Evolutionary conservation across 208 protist genomes (phyloP).

Genomic region (Entamoeba invadens): DNA sequence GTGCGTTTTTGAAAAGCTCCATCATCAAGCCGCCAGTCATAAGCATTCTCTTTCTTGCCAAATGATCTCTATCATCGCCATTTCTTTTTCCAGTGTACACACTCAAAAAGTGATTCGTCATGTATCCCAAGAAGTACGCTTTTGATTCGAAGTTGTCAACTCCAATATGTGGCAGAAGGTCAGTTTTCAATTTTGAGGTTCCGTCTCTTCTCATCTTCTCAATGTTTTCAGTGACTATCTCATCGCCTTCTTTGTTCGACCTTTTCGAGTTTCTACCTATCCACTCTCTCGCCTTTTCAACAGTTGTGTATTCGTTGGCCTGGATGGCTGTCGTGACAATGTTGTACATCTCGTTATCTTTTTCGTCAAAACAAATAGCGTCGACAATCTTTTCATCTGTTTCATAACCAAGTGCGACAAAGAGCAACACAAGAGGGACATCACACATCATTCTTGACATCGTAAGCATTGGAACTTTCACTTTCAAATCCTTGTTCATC

Average conservation of each 20-base stretch:
- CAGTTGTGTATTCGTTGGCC: not conserved
- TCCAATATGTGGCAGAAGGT: not conserved
- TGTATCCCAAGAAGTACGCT: not conserved
- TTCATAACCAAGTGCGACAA: slow-evolving; percentile 73
- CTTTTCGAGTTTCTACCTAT: not conserved
- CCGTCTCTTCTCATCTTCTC: not conserved
- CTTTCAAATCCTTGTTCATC: not conserved
- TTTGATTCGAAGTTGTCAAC: not conserved
- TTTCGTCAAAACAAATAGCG: slow-evolving; percentile 67
- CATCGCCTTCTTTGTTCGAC: not conserved
- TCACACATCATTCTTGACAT: not conserved
- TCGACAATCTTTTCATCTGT: slow-evolving; percentile 93
- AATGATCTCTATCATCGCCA: slow-evolving; percentile 18
- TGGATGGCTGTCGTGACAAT: not conserved
- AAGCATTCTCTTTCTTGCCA: slow-evolving; percentile 38
- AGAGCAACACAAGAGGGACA: slow-evolving; percentile 24
- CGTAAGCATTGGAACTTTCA: not conserved
- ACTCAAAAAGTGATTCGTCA: not conserved
- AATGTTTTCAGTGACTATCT: not conserved
- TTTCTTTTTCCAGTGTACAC: not conserved
- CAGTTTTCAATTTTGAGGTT: not conserved
- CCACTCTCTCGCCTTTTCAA: not conserved
- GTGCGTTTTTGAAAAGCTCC: slow-evolving; percentile 90
- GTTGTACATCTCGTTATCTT: slow-evolving; percentile 21
- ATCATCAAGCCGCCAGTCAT: slow-evolving; percentile 85